These are phyloP conservation scores for Cystobasidium onofrii DNA, from an alignment of 768 basidiomycete genomes.

Conservation along the genomic window DNA sequence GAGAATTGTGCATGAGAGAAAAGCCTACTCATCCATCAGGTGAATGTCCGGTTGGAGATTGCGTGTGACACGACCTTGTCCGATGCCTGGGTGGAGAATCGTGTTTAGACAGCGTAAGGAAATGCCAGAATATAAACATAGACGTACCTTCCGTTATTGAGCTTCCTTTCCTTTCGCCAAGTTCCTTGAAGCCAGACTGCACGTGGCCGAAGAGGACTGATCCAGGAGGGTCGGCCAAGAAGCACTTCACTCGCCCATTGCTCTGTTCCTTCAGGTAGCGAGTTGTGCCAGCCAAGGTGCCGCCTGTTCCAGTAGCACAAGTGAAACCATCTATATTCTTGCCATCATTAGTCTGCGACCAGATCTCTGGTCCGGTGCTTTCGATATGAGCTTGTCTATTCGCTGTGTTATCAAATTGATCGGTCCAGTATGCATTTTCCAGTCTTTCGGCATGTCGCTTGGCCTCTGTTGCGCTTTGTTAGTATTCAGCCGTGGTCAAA, in stretches of 20 bases:
- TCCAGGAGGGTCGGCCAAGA: slow-evolving; percentile 95
- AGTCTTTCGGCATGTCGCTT: slow-evolving; percentile 68
- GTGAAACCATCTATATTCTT: slow-evolving; percentile 78
- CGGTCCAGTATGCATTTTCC: slow-evolving; percentile 83
- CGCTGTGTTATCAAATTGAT: slow-evolving; percentile 91
- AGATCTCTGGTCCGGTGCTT: slow-evolving; percentile 93
- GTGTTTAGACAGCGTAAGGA: too few relatives aligned
- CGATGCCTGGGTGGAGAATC: too few relatives aligned
- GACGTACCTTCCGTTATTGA: slow-evolving; percentile 84
- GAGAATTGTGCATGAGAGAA: background rate
- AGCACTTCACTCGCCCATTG: slow-evolving; percentile 67
- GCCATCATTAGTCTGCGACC: slow-evolving; percentile 57
- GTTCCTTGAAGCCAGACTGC: slow-evolving; percentile 62
- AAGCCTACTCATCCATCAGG: slow-evolving; percentile 51
- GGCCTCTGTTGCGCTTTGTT: slow-evolving; percentile 52
- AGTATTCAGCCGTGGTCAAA: background rate
- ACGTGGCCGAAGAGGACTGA: slow-evolving; percentile 80
- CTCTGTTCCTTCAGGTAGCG: slow-evolving; percentile 76
- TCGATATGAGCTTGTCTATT: slow-evolving; percentile 80
- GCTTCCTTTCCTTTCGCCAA: slow-evolving; percentile 68
- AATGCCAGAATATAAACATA: too few relatives aligned
- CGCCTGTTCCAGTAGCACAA: slow-evolving; percentile 91
- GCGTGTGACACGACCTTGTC: slow-evolving; percentile 88
- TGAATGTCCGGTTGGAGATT: slow-evolving; percentile 77
- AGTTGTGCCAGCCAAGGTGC: slow-evolving; percentile 83